Conservation (phyloP, 345 rosid species). For the Aethionema arabicum region DNA sequence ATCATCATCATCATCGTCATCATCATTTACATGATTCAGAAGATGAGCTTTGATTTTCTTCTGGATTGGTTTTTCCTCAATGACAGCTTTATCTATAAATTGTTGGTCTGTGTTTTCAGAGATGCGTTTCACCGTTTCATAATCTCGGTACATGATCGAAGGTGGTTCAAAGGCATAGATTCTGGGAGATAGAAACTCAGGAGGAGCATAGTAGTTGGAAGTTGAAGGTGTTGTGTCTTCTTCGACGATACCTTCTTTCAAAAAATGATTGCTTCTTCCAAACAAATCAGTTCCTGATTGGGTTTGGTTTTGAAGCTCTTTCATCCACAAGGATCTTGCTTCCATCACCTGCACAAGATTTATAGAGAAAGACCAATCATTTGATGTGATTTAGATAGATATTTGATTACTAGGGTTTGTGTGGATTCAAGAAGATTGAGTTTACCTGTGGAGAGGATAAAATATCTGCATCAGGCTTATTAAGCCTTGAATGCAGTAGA, state of each 20-base stretch:
- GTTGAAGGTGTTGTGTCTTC: conserved; percentile 46
- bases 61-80: conserved; percentile 53
- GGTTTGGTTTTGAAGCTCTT: conserved; percentile 45
- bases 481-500: conserved; percentile 80
- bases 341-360: conserved; percentile 57
- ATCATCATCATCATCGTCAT: conserved; percentile 57
- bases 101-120: conserved; percentile 50
- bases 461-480: conserved; percentile 69
- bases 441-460: conserved; percentile 78
- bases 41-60: conserved; percentile 35
- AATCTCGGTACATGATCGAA: conserved; percentile 37
- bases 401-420: not conserved
- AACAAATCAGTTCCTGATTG: conserved; percentile 33
- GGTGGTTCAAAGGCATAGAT: conserved; percentile 46
- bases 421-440: not conserved
- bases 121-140: conserved; percentile 51
- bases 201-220: conserved; percentile 37
- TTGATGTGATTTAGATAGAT: not conserved
- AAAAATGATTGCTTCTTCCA: conserved; percentile 23
- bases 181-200: conserved; percentile 45
- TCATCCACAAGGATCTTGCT: conserved; percentile 74
- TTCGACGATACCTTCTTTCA: conserved; percentile 35
- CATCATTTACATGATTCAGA: conserved; percentile 38
- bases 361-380: conserved; percentile 1
- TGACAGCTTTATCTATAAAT: conserved; percentile 68